Base-by-base conservation (phyloP, 192 early-diverging fungal genomes). In the Glomus cerebriforme region DNA sequence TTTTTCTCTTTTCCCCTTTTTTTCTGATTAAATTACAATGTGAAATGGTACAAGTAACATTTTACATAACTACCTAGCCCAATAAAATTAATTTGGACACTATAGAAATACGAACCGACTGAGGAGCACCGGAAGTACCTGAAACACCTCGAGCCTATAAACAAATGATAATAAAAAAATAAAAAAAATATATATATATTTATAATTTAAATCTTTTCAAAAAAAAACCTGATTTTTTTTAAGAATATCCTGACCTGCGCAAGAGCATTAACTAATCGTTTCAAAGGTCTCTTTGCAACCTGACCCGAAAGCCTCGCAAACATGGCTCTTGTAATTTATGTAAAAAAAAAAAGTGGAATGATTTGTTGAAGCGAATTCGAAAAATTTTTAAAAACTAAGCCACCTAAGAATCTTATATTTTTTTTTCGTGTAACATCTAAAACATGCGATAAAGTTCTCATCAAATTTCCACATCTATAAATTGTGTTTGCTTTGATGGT, bases 291-390 rank as follows among this genome's bases (percentile, higher is more conserved):
- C 43, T 81, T 84, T 47, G 80, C 73, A 54, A 83, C 60, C 43
- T 81, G 81, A 60, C 78, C 34, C 47, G 85, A 78, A 65, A 86
- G 34, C 54, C 85, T 66, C 54, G 83, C 64, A 73, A 86, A 86
- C 85, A 86, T 85, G 68, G 60, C 32, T 69, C 68, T 29, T 19
- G 9, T n/a, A 37, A 34, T 19, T 67, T 67, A 35, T 31, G 29
- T 15, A 31, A 15, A 31, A 64, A 9, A 31, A 34, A 29, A 37
- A 37, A 34, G 37, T 34, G 12, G 19, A 35, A 22, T 2, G 12
- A 35, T 2, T 34, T 19, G n/a, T 67, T 8, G 29, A 19, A 67
- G 27, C 12, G 3, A 22, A 17, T 6, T 67, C 27, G 31, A n/a
- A n/a, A n/a, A n/a, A 31, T 39, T 67, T n/a, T n/a, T n/a, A n/a